Base-by-base conservation (phyloP, 1,284 basidiomycete genomes). In the Cryptococcus sp. region DNA sequence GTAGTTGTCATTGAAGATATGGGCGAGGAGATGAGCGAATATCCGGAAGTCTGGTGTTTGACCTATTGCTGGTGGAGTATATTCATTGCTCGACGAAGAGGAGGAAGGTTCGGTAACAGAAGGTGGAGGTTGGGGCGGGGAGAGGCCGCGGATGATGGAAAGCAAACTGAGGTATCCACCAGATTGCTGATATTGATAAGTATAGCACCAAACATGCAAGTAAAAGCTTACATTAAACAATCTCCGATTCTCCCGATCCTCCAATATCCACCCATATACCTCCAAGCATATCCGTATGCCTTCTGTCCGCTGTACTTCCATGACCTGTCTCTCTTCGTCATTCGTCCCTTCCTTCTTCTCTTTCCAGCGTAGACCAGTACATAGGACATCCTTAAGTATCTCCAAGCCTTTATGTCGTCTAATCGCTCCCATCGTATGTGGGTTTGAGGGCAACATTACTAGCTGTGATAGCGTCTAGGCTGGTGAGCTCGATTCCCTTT, bases 1-100 rank as follows among this genome's bases (percentile, higher is more conserved):
- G 53, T 75, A 75, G 53, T 73, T 72, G 67, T 69, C 70, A 49
- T 61, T 60, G 32, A 72, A 61, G 31, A 70, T 61, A 55, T 75
- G 71, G 1, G 73, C 58, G 43, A 75, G 60, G 3, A 75, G 61
- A 6, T 67, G 56, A 2, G 70, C 63, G 3, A 75, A 58, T 13
- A 73, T 60, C n/a, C 57, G 57, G 2, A 62, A 31, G 33, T 68
- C 51, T 3, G 65, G 61, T 4, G n/a, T 33, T 11, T 45, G 55
- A 13, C 42, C 44, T 13, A 13, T 32, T 2, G 23, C 32, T 5
- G 49, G 3, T 5, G 38, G 13, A 37, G 31, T n/a, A 7, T 10
- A 23, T 36, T 4, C 35, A 42, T 5, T 15, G 10, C 3, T 11
- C 8, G 55, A 43, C 7, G 56, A 38, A 15, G 53, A 31, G 13